Conservation (phyloP, 176 grass and related monocot genomes). For the Oryza longistaminata region DNA sequence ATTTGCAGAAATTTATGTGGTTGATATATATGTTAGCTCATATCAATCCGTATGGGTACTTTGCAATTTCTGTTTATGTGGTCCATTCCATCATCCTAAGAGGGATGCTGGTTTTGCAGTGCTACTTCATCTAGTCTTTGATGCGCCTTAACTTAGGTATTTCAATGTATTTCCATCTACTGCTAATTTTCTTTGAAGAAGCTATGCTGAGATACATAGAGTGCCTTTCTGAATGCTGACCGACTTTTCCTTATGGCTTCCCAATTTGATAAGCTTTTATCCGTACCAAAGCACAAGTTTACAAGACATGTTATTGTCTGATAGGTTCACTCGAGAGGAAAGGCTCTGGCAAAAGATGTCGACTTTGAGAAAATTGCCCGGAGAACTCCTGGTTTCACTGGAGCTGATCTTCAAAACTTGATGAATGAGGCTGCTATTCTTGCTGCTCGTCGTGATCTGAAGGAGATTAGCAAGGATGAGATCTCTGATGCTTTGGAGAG, state of each 20-base stretch:
- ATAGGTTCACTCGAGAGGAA: slow-evolving; percentile 97
- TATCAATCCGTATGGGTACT: neutral
- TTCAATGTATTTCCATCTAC: neutral
- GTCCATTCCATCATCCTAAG: neutral
- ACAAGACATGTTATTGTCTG: neutral
- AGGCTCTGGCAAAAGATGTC: slow-evolving; percentile 88
- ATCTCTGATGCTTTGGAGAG: slow-evolving; percentile 97
- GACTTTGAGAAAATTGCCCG: slow-evolving; percentile 97
- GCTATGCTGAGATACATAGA: neutral
- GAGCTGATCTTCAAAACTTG: slow-evolving; percentile 94
- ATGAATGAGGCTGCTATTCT: slow-evolving; percentile 99
- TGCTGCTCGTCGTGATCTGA: slow-evolving; percentile 89
- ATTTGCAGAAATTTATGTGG: neutral
- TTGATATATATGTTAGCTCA: neutral
- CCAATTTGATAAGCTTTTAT: neutral
- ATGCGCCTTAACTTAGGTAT: neutral
- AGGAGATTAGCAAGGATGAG: slow-evolving; percentile 99
- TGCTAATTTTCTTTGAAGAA: neutral
- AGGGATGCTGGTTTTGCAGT: neutral
- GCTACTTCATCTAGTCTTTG: neutral
- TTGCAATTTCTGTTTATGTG: neutral
- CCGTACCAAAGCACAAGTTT: neutral
- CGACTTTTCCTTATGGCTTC: neutral
- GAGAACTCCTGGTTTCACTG: slow-evolving; percentile 95
- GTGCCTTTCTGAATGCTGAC: neutral